A percentile compares a stretch with the other conserved stretches of the same genome.
These are phyloP conservation scores for Boletus vinaceobasis DNA, from an alignment of 768 basidiomycete species.

Conservation along the genomic window DNA sequence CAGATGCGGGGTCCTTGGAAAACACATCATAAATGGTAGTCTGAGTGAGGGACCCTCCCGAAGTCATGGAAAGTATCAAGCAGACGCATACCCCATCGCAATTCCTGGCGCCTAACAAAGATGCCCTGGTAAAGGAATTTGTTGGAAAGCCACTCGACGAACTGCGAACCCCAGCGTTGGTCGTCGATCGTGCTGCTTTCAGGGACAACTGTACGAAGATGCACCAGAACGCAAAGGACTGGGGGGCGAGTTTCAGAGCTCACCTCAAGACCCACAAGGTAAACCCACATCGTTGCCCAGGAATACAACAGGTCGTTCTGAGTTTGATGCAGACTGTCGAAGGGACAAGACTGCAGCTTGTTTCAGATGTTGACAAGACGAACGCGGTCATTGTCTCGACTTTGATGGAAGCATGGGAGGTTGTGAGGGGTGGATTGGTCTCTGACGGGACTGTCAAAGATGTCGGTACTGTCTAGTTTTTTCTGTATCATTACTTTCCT, in stretches of 20 bases:
- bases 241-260: conserved; percentile 71
- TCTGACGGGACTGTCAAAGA: conserved; percentile 74
- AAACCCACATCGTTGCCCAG: not conserved
- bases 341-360: conserved; percentile 67
- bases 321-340: conserved; percentile 57
- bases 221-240: conserved; percentile 60
- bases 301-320: not conserved
- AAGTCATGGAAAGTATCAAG: conserved; percentile 23
- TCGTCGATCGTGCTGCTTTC: conserved; percentile 74
- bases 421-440: conserved; percentile 64
- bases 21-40: conserved; percentile 3
- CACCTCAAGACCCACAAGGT: conserved; percentile 88
- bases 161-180: conserved; percentile 72
- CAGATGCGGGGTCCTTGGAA: not conserved
- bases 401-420: conserved; percentile 75
- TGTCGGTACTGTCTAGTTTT: conserved; percentile 42
- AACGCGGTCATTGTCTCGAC: conserved; percentile 77
- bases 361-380: conserved; percentile 49
- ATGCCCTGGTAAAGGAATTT: conserved; percentile 50
- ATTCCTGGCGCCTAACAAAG: conserved; percentile 44
- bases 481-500: conserved; percentile 1
- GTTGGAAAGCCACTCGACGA: conserved; percentile 51
- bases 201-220: conserved; percentile 70
- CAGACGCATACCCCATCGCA: conserved; percentile 49
- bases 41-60: not conserved